Conservation (phyloP, 2,329 filamentous ascomycete genomes). For the Colletotrichum nymphaeae region DNA sequence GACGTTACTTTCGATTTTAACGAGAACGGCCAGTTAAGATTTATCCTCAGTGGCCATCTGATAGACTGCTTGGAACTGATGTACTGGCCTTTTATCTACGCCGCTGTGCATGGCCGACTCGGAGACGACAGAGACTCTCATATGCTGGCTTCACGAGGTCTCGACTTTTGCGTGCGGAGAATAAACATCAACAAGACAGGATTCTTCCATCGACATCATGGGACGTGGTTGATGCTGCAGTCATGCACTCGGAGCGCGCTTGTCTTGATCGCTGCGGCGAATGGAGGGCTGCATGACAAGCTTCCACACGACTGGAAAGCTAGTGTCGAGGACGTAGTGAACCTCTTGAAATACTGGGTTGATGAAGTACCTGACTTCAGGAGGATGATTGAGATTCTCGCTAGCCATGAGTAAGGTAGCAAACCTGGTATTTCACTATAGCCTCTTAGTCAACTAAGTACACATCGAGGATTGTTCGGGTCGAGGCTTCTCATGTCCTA, state of each 20-base stretch:
- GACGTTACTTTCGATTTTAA: neutral
- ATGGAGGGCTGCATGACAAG: neutral
- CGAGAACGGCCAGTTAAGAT: constrained; percentile 25
- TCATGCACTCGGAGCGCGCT: constrained; percentile 38
- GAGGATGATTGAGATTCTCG: too few relatives aligned
- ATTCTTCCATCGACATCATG: constrained; percentile 39
- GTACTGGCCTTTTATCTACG: constrained; percentile 17
- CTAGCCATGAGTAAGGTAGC: too few relatives aligned
- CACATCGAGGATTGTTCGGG: too few relatives aligned
- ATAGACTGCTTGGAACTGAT: constrained; percentile 21
- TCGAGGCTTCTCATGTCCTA: neutral
- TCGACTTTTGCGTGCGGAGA: constrained; percentile 31
- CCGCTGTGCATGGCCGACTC: constrained; percentile 3
- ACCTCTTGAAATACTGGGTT: neutral
- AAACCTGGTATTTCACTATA: too few relatives aligned
- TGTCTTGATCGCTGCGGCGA: neutral
- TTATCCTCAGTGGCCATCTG: constrained; percentile 23
- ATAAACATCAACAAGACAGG: constrained; percentile 35
- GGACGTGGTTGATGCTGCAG: constrained; percentile 40
- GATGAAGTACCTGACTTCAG: neutral
- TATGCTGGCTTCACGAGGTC: neutral
- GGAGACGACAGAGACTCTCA: neutral
- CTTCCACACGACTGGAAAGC: constrained; percentile 37
- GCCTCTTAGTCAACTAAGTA: too few relatives aligned
- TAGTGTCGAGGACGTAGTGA: neutral